phyloP scores from a whole-genome alignment of 306 rosid genomes.

The cucumber (Cucumis sativus) region DNA sequence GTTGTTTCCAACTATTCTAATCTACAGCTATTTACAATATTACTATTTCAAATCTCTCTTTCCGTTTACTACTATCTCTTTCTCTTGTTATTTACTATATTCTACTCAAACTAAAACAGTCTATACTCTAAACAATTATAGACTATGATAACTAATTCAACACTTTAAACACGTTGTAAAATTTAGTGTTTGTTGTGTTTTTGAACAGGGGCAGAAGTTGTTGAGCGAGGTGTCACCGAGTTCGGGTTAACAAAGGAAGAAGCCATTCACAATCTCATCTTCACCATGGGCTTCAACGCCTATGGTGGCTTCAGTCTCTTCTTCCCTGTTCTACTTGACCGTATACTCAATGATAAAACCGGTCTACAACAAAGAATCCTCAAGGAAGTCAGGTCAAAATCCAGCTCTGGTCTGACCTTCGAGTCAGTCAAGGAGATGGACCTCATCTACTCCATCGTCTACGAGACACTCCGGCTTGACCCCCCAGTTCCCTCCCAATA shows the following conservation, averaged over 20 bases:
- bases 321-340: slow-evolving; percentile 36
- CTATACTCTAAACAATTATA: too few relatives aligned
- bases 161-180: too few relatives aligned
- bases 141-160: too few relatives aligned
- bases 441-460: slow-evolving; percentile 58
- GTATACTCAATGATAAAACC: slow-evolving; percentile 27
- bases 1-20: too few relatives aligned
- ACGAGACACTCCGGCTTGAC: slow-evolving; percentile 60
- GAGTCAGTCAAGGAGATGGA: slow-evolving; percentile 49
- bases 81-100: too few relatives aligned
- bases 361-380: slow-evolving; percentile 43
- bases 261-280: slow-evolving; percentile 64
- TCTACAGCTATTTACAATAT: too few relatives aligned
- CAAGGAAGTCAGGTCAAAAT: slow-evolving; percentile 48
- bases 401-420: slow-evolving; percentile 43
- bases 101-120: too few relatives aligned
- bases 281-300: slow-evolving; percentile 74
- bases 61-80: too few relatives aligned
- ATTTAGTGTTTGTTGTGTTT: too few relatives aligned
- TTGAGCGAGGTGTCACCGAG: slow-evolving; percentile 33
- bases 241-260: slow-evolving; percentile 58
- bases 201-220: slow-evolving; percentile 40
- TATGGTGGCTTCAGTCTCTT: slow-evolving; percentile 78
- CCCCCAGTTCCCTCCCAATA: slow-evolving; percentile 86
- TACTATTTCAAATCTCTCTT: too few relatives aligned